phyloP scores from a whole-genome alignment of 345 rosid species.

The Ceriops tagal region DNA sequence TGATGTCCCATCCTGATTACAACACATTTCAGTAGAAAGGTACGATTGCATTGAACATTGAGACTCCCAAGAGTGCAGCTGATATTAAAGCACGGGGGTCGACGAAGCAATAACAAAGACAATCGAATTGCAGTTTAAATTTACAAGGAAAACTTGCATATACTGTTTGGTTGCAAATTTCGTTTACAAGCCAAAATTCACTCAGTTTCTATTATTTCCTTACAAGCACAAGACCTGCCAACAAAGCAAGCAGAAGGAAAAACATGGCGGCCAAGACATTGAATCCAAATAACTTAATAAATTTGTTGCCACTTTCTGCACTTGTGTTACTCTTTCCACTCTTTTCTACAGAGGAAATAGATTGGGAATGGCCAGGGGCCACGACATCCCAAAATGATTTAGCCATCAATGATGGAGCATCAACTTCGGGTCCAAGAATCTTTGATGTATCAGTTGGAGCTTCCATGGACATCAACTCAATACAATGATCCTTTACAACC shows the following conservation, averaged over 20 bases:
- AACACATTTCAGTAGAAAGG: too few species aligned
- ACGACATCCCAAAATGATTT: constrained; percentile 69
- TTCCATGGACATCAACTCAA: constrained; percentile 78
- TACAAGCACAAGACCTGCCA: constrained; percentile 45
- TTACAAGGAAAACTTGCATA: too few species aligned
- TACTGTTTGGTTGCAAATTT: not conserved
- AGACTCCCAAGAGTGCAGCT: too few species aligned
- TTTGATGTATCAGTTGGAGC: constrained; percentile 41
- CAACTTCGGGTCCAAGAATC: constrained; percentile 59
- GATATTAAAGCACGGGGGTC: too few species aligned
- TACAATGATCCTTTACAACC: constrained; percentile 81
- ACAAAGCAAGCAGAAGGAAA: constrained; percentile 48
- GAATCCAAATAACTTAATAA: constrained; percentile 17
- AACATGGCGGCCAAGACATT: constrained; percentile 42
- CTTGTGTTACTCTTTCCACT: constrained; percentile 18
- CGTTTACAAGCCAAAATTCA: not conserved
- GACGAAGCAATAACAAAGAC: too few species aligned
- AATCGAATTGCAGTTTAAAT: too few species aligned
- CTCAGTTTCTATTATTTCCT: constrained; percentile 19
- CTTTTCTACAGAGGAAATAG: constrained; percentile 26
- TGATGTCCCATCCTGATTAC: too few species aligned
- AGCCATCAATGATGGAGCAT: constrained; percentile 34
- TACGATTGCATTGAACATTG: too few species aligned
- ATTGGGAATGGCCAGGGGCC: constrained; percentile 24
- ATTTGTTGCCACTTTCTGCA: constrained; percentile 16